Conservation (phyloP, 2,329 filamentous ascomycete species). For the Venturia nashicola region DNA sequence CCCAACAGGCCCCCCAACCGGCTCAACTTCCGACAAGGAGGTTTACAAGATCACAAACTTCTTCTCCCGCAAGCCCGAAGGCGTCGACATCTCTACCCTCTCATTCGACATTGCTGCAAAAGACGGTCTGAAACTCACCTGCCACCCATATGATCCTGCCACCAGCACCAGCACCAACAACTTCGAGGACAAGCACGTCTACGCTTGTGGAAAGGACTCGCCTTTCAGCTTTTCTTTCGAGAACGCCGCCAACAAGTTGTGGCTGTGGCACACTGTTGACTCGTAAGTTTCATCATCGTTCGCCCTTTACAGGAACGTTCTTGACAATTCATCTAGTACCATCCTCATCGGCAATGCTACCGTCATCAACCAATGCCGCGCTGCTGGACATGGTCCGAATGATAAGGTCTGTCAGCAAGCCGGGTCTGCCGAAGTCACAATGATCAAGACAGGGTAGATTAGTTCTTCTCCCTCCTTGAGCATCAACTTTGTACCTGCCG, state of each 20-base stretch:
- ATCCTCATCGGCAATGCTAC: not conserved
- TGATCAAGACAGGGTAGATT: not conserved
- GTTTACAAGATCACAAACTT: not conserved
- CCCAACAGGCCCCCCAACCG: not conserved
- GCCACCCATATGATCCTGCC: not conserved
- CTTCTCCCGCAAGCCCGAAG: conserved; percentile 5
- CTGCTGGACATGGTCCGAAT: not conserved
- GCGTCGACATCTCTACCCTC: conserved; percentile 6
- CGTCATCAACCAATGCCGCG: not conserved
- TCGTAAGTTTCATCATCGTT: not conserved
- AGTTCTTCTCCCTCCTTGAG: not conserved
- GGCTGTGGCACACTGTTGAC: conserved; percentile 2
- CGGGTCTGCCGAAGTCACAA: not conserved
- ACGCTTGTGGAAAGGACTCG: conserved; percentile 5
- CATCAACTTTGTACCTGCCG: not conserved
- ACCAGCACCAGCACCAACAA: not conserved
- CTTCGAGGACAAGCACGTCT: conserved; percentile 6
- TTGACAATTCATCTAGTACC: not conserved
- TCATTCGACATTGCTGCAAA: too few species aligned
- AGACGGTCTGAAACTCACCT: too few species aligned
- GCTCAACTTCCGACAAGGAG: not conserved
- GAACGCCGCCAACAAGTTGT: conserved; percentile 1
- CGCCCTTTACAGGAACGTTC: too few species aligned
- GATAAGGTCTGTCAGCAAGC: not conserved
- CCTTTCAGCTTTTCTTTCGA: conserved; percentile 7